These are phyloP conservation scores for Pharus latifolius DNA, from an alignment of 176 grass and related monocot species.

Conservation along the genomic window DNA sequence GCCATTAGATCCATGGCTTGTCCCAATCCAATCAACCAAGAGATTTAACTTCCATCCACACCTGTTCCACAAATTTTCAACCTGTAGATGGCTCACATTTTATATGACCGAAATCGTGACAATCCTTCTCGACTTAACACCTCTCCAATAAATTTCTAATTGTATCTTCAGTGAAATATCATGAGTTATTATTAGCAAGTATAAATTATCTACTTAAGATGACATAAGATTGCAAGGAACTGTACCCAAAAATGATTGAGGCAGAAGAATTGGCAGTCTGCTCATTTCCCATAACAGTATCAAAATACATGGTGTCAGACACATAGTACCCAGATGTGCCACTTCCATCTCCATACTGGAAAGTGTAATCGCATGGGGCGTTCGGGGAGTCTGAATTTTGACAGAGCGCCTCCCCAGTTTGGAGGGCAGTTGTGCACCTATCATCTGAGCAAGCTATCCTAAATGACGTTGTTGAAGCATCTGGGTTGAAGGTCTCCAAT, in stretches of 20 bases:
- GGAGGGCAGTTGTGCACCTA: conserved; percentile 61
- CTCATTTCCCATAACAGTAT: conserved; percentile 54
- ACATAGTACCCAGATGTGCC: conserved; percentile 93
- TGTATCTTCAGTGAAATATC: neutral
- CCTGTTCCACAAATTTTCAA: conserved; percentile 6
- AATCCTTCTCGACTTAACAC: neutral
- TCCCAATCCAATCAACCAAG: conserved; percentile 22
- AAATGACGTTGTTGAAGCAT: conserved; percentile 54
- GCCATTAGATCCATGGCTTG: neutral
- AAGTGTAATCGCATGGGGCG: conserved; percentile 66
- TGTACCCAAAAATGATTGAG: conserved; percentile 85
- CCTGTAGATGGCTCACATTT: conserved; percentile 10
- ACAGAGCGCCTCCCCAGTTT: conserved; percentile 75
- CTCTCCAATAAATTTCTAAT: neutral
- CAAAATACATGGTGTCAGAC: conserved; percentile 68
- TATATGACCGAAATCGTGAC: neutral
- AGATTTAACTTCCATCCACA: neutral
- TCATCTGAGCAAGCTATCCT: conserved; percentile 66
- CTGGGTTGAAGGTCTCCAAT: conserved; percentile 73
- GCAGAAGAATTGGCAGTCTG: conserved; percentile 81
- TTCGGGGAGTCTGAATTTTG: conserved; percentile 26
- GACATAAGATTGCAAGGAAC: neutral
- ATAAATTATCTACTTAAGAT: conserved; percentile 11
- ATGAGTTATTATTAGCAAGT: neutral
- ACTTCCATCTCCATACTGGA: conserved; percentile 93